Conservation (phyloP, 176 grass and related monocot genomes). For the Areca catechu region DNA sequence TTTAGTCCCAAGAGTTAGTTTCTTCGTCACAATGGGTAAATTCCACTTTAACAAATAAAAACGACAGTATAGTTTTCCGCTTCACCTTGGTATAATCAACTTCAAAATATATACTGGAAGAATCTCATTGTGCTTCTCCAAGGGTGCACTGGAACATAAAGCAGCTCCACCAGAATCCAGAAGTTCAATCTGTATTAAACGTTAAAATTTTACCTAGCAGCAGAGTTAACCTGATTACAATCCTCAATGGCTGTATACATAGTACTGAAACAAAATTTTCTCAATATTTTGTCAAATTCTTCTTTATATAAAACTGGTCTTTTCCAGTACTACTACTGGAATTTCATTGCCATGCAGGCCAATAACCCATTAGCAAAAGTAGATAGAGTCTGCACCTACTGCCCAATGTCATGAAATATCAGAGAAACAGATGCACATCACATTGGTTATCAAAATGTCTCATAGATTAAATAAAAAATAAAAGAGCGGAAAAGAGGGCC, state of each 20-base stretch:
- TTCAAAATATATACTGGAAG: too few relatives aligned
- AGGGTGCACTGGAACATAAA: too few relatives aligned
- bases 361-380: neutral
- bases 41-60: too few relatives aligned
- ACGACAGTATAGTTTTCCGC: too few relatives aligned
- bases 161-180: too few relatives aligned
- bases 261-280: neutral
- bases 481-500: neutral
- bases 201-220: too few relatives aligned
- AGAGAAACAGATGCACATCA: neutral
- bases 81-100: too few relatives aligned
- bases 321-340: neutral
- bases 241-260: neutral
- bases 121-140: too few relatives aligned
- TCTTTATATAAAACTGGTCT: neutral
- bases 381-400: neutral
- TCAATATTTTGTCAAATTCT: neutral
- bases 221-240: too few relatives aligned
- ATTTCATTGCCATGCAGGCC: neutral
- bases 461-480: neutral
- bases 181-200: too few relatives aligned
- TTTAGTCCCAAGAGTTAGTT: too few relatives aligned
- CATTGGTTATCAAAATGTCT: neutral
- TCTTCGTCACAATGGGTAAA: too few relatives aligned
- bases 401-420: neutral